Conservation (phyloP, 371 early-diverging fungal species). For the Capniomyces stellatus region DNA sequence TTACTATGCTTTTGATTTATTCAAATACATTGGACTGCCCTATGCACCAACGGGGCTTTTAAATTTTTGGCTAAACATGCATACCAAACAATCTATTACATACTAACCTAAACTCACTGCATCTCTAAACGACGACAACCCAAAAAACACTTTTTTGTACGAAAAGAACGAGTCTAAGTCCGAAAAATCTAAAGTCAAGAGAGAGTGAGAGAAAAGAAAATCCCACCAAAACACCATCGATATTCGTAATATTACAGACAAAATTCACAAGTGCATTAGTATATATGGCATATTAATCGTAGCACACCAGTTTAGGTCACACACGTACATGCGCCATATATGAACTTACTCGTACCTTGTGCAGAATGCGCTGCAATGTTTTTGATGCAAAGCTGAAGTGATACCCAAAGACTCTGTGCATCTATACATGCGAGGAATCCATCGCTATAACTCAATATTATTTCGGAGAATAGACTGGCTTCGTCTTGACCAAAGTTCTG, state of each 20-base stretch:
- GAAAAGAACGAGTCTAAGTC: slow-evolving; percentile 3
- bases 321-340: too few relatives aligned
- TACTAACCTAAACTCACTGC: slow-evolving; percentile 2
- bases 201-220: too few relatives aligned
- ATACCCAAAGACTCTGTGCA: slow-evolving; percentile 3
- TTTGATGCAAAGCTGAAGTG: slow-evolving; percentile 2
- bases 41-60: too few relatives aligned
- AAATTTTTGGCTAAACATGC: too few relatives aligned
- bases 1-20: too few relatives aligned
- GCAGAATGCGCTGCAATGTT: not conserved
- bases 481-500: too few relatives aligned
- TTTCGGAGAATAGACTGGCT: not conserved
- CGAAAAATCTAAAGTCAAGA: not conserved
- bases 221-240: too few relatives aligned
- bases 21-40: too few relatives aligned
- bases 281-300: too few relatives aligned
- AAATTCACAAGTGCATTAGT: too few relatives aligned
- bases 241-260: too few relatives aligned
- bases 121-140: slow-evolving; percentile 1
- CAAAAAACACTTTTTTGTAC: slow-evolving; percentile 3
- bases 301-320: too few relatives aligned
- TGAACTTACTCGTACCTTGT: not conserved
- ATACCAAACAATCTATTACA: not conserved
- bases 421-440: not conserved
- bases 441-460: not conserved